Conservation (phyloP, 140 eudicot species). For the Flaveria floridana region DNA sequence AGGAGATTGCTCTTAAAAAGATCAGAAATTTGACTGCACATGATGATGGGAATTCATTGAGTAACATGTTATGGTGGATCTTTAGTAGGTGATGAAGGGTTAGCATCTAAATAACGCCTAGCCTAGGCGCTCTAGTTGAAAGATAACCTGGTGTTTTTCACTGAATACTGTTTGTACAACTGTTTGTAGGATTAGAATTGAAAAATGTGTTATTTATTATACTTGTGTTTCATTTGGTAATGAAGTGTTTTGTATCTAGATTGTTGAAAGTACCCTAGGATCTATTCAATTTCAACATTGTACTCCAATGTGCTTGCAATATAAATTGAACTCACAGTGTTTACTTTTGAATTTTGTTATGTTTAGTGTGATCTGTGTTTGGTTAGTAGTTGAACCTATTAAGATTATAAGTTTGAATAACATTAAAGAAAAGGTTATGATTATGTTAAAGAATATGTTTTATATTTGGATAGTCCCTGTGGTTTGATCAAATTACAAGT, state of each 20-base stretch:
- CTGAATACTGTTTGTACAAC: no score
- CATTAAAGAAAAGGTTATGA: no score
- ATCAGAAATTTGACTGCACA: conserved; percentile 27
- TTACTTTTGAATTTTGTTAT: background rate
- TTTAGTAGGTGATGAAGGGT: conserved; percentile 16
- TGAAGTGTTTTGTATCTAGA: background rate
- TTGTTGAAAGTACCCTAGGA: background rate
- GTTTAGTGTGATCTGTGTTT: background rate
- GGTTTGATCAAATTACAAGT: no score
- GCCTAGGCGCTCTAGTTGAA: no score
- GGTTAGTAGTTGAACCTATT: background rate
- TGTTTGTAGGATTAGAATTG: no score
- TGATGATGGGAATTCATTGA: conserved; percentile 39
- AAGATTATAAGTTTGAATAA: background rate
- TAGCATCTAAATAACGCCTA: no score
- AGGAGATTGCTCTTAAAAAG: conserved; percentile 19
- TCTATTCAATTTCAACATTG: background rate
- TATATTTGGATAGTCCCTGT: background rate
- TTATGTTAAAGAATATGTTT: background rate
- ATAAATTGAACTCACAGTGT: background rate
- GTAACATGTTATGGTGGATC: conserved; percentile 35
- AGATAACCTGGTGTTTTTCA: no score
- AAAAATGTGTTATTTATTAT: background rate
- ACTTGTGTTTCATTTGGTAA: no score
- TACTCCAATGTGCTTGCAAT: background rate